A percentile compares a stretch with the other conserved stretches of the same genome.
Conservation (phyloP, 805 yeast genomes). For the Candida piceae region DNA sequence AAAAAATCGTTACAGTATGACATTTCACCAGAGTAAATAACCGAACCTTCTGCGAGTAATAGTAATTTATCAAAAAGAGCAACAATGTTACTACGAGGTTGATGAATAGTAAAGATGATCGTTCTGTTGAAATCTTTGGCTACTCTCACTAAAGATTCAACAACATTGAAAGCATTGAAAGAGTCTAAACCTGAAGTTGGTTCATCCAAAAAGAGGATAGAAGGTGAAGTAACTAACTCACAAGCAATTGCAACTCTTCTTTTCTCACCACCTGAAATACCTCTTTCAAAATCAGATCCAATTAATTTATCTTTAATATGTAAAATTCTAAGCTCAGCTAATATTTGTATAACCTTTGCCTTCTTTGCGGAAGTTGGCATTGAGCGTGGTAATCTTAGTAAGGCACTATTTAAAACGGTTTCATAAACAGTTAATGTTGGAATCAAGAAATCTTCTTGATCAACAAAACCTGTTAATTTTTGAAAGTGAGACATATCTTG, state of each 20-base stretch:
- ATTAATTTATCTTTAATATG: slow-evolving; percentile 79
- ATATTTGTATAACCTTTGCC: slow-evolving; percentile 75
- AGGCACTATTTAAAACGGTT: slow-evolving; percentile 88
- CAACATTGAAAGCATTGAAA: slow-evolving; percentile 85
- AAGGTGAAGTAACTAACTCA: slow-evolving; percentile 85
- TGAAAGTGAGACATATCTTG: slow-evolving; percentile 42
- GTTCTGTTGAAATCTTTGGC: slow-evolving; percentile 83
- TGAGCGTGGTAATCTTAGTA: slow-evolving; percentile 74
- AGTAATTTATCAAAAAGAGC: slow-evolving; percentile 81
- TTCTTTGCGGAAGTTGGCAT: slow-evolving; percentile 75
- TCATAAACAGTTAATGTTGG: slow-evolving; percentile 96
- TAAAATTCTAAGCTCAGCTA: slow-evolving; percentile 78
- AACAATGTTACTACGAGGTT: slow-evolving; percentile 94
- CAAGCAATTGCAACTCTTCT: slow-evolving; percentile 91
- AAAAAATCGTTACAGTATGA: slow-evolving; percentile 71
- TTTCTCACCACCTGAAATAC: slow-evolving; percentile 91
- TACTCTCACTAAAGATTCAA: slow-evolving; percentile 75
- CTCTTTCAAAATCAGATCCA: slow-evolving; percentile 86
- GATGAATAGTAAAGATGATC: slow-evolving; percentile 89
- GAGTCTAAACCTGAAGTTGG: slow-evolving; percentile 96
- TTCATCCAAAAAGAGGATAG: slow-evolving; percentile 78
- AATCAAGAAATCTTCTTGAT: slow-evolving; percentile 86
- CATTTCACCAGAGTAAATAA: slow-evolving; percentile 87
- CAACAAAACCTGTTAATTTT: slow-evolving; percentile 86
- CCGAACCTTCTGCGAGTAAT: slow-evolving; percentile 75